Conservation (phyloP, 2,329 filamentous ascomycete species). For the Ophiostoma piceae region DNA sequence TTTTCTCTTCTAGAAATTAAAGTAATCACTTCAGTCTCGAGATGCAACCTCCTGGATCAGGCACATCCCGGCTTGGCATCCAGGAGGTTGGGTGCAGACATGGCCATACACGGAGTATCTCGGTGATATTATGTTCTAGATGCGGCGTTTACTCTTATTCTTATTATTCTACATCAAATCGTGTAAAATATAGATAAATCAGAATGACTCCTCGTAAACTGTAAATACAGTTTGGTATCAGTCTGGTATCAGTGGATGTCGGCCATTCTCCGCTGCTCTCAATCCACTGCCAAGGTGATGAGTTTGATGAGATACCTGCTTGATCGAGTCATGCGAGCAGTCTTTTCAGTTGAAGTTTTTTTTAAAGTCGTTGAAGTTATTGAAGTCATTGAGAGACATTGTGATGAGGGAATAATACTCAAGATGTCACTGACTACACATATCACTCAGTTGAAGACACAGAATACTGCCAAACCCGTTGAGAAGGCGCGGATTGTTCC, state of each 20-base stretch:
- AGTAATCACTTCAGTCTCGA: background rate
- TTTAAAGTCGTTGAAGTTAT: background rate
- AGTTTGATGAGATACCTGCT: background rate
- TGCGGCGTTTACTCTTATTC: background rate
- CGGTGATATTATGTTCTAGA: background rate
- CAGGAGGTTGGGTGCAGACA: background rate
- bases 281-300: background rate
- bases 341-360: too few relatives aligned
- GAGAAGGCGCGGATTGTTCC: background rate
- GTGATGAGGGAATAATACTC: too few relatives aligned
- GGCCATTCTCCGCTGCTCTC: background rate
- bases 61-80: too few relatives aligned
- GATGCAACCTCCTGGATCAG: background rate
- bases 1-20: background rate
- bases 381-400: too few relatives aligned
- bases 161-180: too few relatives aligned
- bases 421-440: too few relatives aligned
- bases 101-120: background rate
- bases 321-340: background rate
- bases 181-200: too few relatives aligned
- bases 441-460: too few relatives aligned
- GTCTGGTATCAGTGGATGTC: background rate
- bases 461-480: background rate
- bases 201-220: too few relatives aligned
- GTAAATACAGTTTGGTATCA: background rate